These are phyloP conservation scores for Trichosporon asahii DNA, from an alignment of 1,284 basidiomycete genomes.

Conservation along the genomic window DNA sequence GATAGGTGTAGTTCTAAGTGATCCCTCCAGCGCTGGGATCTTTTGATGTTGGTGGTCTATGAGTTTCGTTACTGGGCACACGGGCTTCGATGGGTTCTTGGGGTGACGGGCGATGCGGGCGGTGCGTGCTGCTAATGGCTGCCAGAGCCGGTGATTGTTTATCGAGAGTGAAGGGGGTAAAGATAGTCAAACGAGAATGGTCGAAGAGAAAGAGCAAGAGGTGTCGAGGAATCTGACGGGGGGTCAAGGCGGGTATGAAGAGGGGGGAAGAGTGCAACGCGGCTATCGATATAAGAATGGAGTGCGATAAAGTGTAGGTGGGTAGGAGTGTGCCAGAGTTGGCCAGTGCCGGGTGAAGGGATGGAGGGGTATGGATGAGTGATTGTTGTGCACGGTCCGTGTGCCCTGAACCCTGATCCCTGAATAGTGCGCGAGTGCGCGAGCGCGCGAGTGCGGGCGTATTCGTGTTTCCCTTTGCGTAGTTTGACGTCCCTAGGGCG, in stretches of 20 bases:
- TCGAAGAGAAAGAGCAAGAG: not conserved
- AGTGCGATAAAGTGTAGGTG: not conserved
- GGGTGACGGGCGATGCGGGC: not conserved
- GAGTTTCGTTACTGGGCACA: not conserved
- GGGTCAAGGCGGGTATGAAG: slow-evolving; percentile 7
- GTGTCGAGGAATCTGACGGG: not conserved
- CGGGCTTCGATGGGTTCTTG: not conserved
- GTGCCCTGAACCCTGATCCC: not conserved
- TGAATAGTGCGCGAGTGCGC: not conserved
- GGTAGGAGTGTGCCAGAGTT: not conserved
- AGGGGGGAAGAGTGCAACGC: not conserved
- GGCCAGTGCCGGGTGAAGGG: not conserved
- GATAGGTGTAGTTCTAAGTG: not conserved
- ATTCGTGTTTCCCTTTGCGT: not conserved
- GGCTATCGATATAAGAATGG: not conserved
- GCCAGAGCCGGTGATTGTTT: not conserved
- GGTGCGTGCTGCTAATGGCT: not conserved
- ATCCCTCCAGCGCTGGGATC: not conserved
- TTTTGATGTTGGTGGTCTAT: not conserved
- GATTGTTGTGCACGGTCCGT: slow-evolving; percentile 4
- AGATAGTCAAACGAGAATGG: not conserved
- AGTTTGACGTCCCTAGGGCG: not conserved
- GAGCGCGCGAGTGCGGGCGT: not conserved
- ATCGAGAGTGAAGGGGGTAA: not conserved
- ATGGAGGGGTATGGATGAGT: not conserved